phyloP scores from a whole-genome alignment of 139 green algal genomes.

The Coelastrella sp. region DNA sequence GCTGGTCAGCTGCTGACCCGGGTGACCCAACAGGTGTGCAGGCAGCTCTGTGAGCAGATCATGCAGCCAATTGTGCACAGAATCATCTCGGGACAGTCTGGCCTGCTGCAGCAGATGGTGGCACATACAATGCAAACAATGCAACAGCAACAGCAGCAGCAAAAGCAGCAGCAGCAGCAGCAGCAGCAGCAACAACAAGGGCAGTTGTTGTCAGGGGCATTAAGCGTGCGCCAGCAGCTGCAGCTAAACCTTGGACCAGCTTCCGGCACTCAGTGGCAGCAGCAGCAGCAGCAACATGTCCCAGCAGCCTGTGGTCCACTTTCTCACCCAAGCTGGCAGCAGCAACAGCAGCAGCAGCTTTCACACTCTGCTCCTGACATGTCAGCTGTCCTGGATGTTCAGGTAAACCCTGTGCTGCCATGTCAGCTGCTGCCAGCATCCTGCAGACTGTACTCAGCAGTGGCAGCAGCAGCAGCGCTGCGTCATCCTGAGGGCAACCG shows the following conservation, averaged over 20 bases:
- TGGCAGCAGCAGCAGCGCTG: no score
- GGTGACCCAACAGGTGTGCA: neutral
- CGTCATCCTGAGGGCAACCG: no score
- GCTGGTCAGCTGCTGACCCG: neutral
- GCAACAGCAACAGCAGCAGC: neutral
- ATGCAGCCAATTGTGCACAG: neutral
- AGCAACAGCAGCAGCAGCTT: neutral
- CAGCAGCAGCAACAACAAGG: neutral
- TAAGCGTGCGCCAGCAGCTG: neutral
- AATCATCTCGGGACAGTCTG: neutral
- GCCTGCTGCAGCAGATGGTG: neutral
- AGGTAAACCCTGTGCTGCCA: no score
- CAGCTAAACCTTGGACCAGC: neutral
- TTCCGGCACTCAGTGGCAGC: neutral
- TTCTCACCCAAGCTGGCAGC: neutral
- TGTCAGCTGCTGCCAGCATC: no score
- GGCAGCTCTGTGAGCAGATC: neutral
- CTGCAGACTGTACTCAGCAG: no score
- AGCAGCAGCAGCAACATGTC: neutral
- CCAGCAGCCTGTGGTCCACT: neutral
- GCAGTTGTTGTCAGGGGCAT: neutral
- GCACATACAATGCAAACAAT: neutral
- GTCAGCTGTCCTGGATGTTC: no score
- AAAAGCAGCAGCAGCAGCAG: neutral
- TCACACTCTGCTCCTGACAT: neutral